Evolutionary conservation across 257 asterid genomes (phyloP).

Genomic region (Lantana camara): DNA sequence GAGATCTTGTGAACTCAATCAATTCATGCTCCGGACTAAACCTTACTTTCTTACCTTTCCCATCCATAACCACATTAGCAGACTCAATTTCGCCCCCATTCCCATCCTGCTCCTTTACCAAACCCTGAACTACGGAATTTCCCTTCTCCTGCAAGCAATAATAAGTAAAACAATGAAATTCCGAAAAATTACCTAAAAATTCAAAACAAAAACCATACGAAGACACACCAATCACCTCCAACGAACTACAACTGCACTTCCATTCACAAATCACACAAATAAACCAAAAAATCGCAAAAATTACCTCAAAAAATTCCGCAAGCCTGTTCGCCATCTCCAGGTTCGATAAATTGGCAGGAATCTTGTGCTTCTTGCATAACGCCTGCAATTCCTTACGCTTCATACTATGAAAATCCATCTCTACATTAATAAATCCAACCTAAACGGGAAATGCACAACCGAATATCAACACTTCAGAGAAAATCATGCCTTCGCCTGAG

Average conservation of each 20-base stretch:
- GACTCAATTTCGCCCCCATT: conserved; percentile 35
- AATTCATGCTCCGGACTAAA: conserved; percentile 62
- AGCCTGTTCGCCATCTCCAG: conserved; percentile 59
- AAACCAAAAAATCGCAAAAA: neutral
- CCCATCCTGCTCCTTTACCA: conserved; percentile 33
- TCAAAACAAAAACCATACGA: neutral
- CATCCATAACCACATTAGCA: conserved; percentile 17
- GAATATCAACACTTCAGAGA: neutral
- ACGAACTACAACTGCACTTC: neutral
- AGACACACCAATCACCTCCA: neutral
- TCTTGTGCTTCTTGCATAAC: conserved; percentile 59
- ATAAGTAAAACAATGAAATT: neutral
- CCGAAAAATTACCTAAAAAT: neutral
- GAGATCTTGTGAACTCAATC: conserved; percentile 48
- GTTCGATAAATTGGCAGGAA: conserved; percentile 72
- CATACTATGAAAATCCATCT: conserved; percentile 63
- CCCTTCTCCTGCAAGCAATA: conserved; percentile 39
- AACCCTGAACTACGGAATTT: conserved; percentile 32
- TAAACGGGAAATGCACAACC: neutral
- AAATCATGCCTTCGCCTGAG: neutral
- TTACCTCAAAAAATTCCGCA: conserved; percentile 48
- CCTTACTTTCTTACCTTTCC: conserved; percentile 51
- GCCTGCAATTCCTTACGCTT: conserved; percentile 63
- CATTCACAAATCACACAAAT: neutral
- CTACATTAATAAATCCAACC: neutral